phyloP scores from a whole-genome alignment of 2,329 filamentous ascomycete genomes.

The Xylariaceae sp. region DNA sequence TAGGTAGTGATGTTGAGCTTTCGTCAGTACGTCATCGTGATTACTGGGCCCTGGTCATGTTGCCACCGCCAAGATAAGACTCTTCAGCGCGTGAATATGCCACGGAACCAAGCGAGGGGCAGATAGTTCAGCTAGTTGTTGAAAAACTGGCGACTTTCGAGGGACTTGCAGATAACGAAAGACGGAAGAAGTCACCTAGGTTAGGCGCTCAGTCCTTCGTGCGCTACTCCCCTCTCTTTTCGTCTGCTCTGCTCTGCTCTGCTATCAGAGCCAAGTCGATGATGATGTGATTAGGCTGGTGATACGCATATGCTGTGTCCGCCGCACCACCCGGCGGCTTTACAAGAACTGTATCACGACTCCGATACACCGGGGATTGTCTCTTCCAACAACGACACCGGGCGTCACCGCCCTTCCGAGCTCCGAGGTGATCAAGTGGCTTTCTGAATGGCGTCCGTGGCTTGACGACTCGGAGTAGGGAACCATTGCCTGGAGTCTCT shows the following conservation, averaged over 20 bases:
- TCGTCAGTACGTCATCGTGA: no score
- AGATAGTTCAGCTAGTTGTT: no score
- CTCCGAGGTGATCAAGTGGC: constrained; percentile 15
- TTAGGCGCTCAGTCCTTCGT: neutral
- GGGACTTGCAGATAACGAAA: no score
- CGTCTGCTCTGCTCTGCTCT: neutral
- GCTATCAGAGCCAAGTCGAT: neutral
- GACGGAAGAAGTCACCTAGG: no score
- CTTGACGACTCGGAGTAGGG: neutral
- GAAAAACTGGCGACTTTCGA: no score
- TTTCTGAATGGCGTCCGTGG: neutral
- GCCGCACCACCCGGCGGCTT: neutral
- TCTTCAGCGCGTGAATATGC: no score
- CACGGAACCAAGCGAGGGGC: no score
- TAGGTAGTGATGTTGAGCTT: no score
- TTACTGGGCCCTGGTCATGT: no score
- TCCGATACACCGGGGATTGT: neutral
- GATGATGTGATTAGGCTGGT: constrained; percentile 7
- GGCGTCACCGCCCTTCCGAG: constrained; percentile 22
- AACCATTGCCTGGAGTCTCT: neutral
- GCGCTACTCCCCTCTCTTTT: neutral
- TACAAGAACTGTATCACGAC: constrained; percentile 6
- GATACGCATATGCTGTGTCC: neutral
- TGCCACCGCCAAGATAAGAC: no score
- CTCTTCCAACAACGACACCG: constrained; percentile 5